phyloP scores from a whole-genome alignment of 1,284 basidiomycete species.

The Tetrapyrgos nigripes region DNA sequence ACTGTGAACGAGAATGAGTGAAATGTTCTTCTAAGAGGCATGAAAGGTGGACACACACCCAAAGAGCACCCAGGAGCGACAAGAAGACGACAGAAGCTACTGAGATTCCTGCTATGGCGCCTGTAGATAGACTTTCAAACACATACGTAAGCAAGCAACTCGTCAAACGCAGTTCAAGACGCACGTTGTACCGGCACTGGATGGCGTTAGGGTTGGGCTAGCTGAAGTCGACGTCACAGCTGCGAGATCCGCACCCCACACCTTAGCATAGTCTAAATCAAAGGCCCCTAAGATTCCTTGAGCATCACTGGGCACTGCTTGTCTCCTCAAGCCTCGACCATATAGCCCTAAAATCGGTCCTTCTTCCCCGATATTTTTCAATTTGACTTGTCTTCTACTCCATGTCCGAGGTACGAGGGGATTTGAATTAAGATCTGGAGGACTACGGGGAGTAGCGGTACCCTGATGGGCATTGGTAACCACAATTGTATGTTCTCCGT shows the following conservation, averaged over 20 bases:
- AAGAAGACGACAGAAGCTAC: conserved; percentile 22
- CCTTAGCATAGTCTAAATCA: conserved; percentile 9
- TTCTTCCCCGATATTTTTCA: no score
- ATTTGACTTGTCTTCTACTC: no score
- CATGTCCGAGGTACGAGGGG: not conserved
- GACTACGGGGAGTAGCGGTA: not conserved
- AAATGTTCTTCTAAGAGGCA: not conserved
- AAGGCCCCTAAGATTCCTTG: not conserved
- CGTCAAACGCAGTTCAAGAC: no score
- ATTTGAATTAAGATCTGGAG: no score
- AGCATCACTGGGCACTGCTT: not conserved
- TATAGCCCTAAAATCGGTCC: no score
- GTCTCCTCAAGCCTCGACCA: not conserved
- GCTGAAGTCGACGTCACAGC: not conserved
- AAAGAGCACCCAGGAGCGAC: conserved; percentile 21
- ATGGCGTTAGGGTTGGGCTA: not conserved
- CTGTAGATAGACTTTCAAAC: conserved; percentile 7
- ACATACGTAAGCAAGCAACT: no score
- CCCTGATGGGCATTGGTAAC: conserved; percentile 15
- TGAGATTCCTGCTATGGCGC: conserved; percentile 22
- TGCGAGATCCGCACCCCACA: conserved; percentile 1
- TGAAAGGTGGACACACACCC: conserved; percentile 17
- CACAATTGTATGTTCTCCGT: conserved; percentile 22
- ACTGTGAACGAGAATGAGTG: conserved; percentile 11
- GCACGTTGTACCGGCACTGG: no score